Evolutionary conservation across 2,329 filamentous ascomycete genomes (phyloP).

Genomic region (Elsinoe ampelina): DNA sequence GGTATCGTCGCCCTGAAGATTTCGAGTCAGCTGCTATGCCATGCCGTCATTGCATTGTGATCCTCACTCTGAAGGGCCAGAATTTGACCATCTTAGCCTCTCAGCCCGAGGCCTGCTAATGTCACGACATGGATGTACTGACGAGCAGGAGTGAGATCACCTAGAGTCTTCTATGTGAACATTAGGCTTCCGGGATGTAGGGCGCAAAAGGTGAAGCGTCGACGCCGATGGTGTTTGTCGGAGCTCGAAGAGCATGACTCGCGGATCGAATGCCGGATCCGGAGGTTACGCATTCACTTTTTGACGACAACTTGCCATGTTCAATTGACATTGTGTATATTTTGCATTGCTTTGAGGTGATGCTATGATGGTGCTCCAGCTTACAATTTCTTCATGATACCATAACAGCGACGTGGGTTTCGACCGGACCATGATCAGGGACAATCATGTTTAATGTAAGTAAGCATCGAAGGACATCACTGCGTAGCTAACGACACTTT

Average conservation of each 20-base stretch:
- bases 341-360: background rate
- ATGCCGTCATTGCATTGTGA: conserved; percentile 8
- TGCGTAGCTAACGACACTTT: background rate
- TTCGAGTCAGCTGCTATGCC: background rate
- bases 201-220: background rate
- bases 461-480: background rate
- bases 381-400: no score
- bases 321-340: background rate
- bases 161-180: background rate
- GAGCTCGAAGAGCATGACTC: conserved; percentile 7
- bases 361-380: no score
- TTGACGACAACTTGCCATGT: background rate
- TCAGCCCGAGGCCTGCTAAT: background rate
- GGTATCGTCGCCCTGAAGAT: conserved; percentile 58
- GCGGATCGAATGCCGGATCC: conserved; percentile 1
- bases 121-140: background rate
- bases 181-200: background rate
- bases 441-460: conserved; percentile 10
- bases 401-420: no score
- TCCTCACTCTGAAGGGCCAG: conserved; percentile 71
- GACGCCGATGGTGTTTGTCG: background rate
- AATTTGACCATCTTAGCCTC: conserved; percentile 61
- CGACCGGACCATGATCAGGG: background rate
- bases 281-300: background rate
- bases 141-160: background rate